A percentile compares a stretch with the other conserved stretches of the same genome.
Evolutionary conservation across 2,329 filamentous ascomycete genomes (phyloP).

Genomic region (Penicillium vulpinum): DNA sequence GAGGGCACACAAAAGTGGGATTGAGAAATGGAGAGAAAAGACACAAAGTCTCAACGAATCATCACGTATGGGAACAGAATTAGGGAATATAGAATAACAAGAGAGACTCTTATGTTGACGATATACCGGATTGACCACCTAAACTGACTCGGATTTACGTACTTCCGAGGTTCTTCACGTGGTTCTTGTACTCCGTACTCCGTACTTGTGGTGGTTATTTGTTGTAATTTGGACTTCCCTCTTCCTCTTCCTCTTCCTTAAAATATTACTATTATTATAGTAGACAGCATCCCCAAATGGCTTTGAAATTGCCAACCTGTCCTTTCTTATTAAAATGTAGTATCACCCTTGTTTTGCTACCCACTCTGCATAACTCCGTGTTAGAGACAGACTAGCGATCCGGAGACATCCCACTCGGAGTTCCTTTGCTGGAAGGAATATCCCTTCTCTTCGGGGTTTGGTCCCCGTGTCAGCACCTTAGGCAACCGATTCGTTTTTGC

Average conservation of each 20-base stretch:
- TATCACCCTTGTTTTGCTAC: neutral
- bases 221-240: neutral
- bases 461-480: neutral
- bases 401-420: neutral
- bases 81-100: neutral
- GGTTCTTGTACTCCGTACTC: conserved; percentile 5
- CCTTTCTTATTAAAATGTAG: neutral
- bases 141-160: conserved; percentile 33
- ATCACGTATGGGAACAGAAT: neutral
- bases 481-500: neutral
- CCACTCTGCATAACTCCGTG: conserved; percentile 1
- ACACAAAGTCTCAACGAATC: conserved; percentile 5
- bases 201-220: too few relatives aligned
- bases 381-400: conserved; percentile 2
- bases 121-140: conserved; percentile 39
- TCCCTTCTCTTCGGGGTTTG: neutral
- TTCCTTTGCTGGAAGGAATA: neutral
- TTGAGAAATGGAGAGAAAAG: conserved; percentile 7
- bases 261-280: neutral
- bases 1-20: neutral
- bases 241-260: neutral
- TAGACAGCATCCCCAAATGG: neutral
- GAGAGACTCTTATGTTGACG: conserved; percentile 23
- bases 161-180: conserved; percentile 27
- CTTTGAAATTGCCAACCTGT: neutral